Evolutionary conservation across 164 flowering plant species (phyloP), one percentile per base, ranked within the genome.

Genomic region (Nymphaea colorata): DNA sequence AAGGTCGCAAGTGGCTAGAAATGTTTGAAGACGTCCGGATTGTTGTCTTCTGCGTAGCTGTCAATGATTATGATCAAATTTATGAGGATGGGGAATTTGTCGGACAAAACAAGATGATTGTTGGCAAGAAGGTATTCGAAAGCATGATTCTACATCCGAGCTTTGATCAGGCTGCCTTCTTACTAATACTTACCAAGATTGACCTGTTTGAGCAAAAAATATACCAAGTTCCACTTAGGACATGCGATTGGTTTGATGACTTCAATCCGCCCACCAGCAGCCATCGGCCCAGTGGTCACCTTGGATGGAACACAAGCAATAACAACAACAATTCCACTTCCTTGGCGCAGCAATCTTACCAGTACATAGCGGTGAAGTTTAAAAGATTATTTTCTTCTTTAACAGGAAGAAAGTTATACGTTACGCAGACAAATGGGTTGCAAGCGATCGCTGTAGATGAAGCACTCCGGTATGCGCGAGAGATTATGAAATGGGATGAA

Each of bases 1-100:
- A 87, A 74, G 92, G 83, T 74, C 89, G 94, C 81, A 95, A 95
- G 79, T 91, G 96, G 99, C 71, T 95, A 47, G 91, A 92, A 77
- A 92, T 90, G 97, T 92, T 95, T 78, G 99, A 95, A 79, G 99
- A 95, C 71, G 88, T 87, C 62, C 82, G 91, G 17, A 70, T 89
- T 69, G 90, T 87, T 59, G 81, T 90, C 42, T 89, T 95, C 78
- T 87, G 94, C 74, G 98, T 90, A 44, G 41, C 91, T 67, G 67
- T 89, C 73, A 84, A 79, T 68, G 98, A 92, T 73, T 95, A 87
- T 66, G 96, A 95, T 66, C 85, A 88, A 61, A 74, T 71, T 65
- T 76, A 70, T 16, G 65, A 67, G 53, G 94, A 92, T 61, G 83
- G 75, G 4, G 79, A 69, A 64, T 90, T 90, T n/a, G 70, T 61